Percentiles rank a stretch among this genome's conserved stretches.
Conservation (phyloP, 208 protist genomes). For the Phytomonas sp. region DNA sequence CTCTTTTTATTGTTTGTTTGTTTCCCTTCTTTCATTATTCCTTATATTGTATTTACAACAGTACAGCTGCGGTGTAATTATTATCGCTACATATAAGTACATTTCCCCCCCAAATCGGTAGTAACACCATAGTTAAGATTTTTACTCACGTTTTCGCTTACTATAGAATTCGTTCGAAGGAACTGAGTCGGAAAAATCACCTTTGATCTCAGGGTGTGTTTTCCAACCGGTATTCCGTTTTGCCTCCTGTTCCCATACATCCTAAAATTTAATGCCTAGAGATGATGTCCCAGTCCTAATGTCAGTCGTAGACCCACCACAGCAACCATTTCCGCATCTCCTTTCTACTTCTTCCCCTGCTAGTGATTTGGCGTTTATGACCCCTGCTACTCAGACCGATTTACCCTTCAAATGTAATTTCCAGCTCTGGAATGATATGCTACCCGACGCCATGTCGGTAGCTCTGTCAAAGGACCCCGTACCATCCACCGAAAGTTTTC, state of each 20-base stretch:
- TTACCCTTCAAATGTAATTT: not conserved
- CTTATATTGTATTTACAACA: not conserved
- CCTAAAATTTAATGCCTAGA: not conserved
- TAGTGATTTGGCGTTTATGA: not conserved
- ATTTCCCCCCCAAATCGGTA: not conserved
- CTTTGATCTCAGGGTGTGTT: not conserved
- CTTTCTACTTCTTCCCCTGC: not conserved
- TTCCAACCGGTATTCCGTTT: not conserved
- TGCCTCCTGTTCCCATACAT: not conserved
- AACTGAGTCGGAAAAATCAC: not conserved
- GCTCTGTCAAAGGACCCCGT: not conserved
- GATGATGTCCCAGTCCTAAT: not conserved
- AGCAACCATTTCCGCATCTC: not conserved
- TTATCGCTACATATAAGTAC: not conserved
- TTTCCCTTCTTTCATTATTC: not conserved
- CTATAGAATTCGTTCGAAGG: not conserved
- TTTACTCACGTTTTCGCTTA: not conserved
- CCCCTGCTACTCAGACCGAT: not conserved
- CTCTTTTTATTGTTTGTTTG: not conserved
- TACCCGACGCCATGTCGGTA: not conserved
- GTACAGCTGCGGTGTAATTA: not conserved
- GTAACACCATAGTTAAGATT: not conserved
- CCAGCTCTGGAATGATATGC: not conserved
- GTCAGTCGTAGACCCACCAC: not conserved
- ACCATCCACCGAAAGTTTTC: not conserved